Base-by-base conservation (phyloP, 2,329 filamentous ascomycete genomes). In the Helotiales sp. region DNA sequence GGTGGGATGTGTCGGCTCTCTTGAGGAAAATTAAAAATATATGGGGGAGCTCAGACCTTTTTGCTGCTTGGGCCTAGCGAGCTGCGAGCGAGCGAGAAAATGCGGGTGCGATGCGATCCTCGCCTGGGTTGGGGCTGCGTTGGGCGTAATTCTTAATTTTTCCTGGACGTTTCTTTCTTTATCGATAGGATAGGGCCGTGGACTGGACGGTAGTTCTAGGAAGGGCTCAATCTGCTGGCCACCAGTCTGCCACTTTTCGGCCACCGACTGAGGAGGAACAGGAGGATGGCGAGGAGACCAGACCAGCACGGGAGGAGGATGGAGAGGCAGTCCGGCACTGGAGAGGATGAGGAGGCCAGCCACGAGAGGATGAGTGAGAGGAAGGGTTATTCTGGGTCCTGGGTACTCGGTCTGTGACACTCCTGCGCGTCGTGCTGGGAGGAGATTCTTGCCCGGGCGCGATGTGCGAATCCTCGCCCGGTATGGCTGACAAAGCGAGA, bases 41-140 rank as follows among this genome's bases (percentile, higher is more conserved):
- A 44, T 55, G 27, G 19, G 33, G 40, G 48, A 44, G 54, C 54
- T 57, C 48, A 52, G 54, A 52, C 54, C 48, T 57, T 52, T 52
- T 52, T 36, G 36, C 44, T 27, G 25, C 19, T 17, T n/a, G 24
- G 38, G 31, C n/a, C 49, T 24, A 34, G 31, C 15, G 15, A 34
- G 31, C 15, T 9, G 31, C 9, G 9, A 34, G 31, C 15, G 31
- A 47, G 42, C 12, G 12, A 29, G 42, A 27, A 24, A 15, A 15
- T 25, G 42, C 25, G 13, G 42, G 22, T 7, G 25, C 22, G 29
- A 48, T 2, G 25, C 10, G 17, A 22, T 33, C 5, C 15, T 47
- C 2, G 2, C 13, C 19, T 9, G 31, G 31, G 31, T 34, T 9
- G 31, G 31, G 9, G 15, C 31, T 34, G 31, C 15, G n/a, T n/a